These are phyloP conservation scores for Saturnispora gosingensis DNA, from an alignment of 805 yeast species.

Conservation along the genomic window DNA sequence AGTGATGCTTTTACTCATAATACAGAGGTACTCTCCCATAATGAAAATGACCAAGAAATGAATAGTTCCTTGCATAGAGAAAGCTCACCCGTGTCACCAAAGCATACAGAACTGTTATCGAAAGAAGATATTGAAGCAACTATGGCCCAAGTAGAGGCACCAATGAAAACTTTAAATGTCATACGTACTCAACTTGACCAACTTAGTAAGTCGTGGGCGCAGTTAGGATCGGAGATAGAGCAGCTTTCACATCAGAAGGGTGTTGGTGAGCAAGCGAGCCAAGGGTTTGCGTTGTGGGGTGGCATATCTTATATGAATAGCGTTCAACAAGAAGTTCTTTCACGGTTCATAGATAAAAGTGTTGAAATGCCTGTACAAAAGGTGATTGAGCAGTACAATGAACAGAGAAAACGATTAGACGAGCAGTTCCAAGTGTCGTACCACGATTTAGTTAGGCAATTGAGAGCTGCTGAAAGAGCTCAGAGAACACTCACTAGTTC, in stretches of 20 bases:
- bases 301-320: slow-evolving; percentile 71
- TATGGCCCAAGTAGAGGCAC: slow-evolving; percentile 37
- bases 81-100: neutral
- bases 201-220: slow-evolving; percentile 54
- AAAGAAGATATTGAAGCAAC: slow-evolving; percentile 45
- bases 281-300: slow-evolving; percentile 61
- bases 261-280: slow-evolving; percentile 41
- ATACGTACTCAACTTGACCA: slow-evolving; percentile 38
- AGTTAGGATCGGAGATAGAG: slow-evolving; percentile 64
- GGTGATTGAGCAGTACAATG: slow-evolving; percentile 36
- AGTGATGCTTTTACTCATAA: slow-evolving; percentile 35
- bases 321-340: slow-evolving; percentile 66
- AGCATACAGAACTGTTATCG: slow-evolving; percentile 26
- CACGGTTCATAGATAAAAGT: slow-evolving; percentile 43
- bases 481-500: slow-evolving; percentile 50
- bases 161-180: slow-evolving; percentile 37
- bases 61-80: neutral
- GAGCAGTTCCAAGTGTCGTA: slow-evolving; percentile 44
- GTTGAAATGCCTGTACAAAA: slow-evolving; percentile 45
- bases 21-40: slow-evolving; percentile 42
- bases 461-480: slow-evolving; percentile 53
- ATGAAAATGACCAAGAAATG: slow-evolving; percentile 34
- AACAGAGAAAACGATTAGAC: slow-evolving; percentile 39
- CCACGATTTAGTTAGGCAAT: slow-evolving; percentile 39
- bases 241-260: slow-evolving; percentile 54